Percentiles rank a stretch among this genome's conserved stretches.
phyloP scores from a whole-genome alignment of 257 asterid genomes.

The Catharanthus roseus region DNA sequence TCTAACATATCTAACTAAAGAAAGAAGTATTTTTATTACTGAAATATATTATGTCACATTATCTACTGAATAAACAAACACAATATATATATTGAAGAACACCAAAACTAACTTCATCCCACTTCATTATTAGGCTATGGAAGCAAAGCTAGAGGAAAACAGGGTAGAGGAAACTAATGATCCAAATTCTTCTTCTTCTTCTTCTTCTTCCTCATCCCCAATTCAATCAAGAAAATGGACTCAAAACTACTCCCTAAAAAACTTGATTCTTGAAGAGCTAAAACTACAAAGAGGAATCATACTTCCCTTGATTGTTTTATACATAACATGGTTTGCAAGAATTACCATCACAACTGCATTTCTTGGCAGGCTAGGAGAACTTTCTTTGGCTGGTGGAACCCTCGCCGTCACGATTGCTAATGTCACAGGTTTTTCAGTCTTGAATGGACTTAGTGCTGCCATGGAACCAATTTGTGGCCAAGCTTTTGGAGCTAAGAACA shows the following conservation, averaged over 20 bases:
- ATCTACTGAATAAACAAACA: constrained; percentile 3
- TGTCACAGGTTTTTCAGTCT: constrained; percentile 69
- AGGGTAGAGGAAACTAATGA: constrained; percentile 12
- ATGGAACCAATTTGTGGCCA: constrained; percentile 98
- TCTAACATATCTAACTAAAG: too few species aligned
- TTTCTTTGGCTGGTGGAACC: constrained; percentile 61
- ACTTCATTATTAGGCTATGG: constrained; percentile 2
- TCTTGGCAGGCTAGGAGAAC: constrained; percentile 73
- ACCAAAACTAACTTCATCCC: constrained; percentile 18
- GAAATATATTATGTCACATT: neutral
- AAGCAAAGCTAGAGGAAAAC: constrained; percentile 15
- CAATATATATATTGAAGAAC: neutral
- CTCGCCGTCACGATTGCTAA: constrained; percentile 74
- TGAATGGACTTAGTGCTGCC: constrained; percentile 70
- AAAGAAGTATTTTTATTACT: too few species aligned
- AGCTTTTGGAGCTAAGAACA: constrained; percentile 77
- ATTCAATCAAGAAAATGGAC: constrained; percentile 20
- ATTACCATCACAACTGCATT: constrained; percentile 72
- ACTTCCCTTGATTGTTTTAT: constrained; percentile 53
- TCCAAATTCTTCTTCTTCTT: neutral
- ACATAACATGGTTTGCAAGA: constrained; percentile 79
- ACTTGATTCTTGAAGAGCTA: constrained; percentile 42
- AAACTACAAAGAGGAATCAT: constrained; percentile 50
- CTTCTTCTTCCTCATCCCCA: neutral
- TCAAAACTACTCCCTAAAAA: neutral